These are phyloP conservation scores for Abelmoschus esculentus DNA, from an alignment of 345 rosid genomes.

Conservation along the genomic window DNA sequence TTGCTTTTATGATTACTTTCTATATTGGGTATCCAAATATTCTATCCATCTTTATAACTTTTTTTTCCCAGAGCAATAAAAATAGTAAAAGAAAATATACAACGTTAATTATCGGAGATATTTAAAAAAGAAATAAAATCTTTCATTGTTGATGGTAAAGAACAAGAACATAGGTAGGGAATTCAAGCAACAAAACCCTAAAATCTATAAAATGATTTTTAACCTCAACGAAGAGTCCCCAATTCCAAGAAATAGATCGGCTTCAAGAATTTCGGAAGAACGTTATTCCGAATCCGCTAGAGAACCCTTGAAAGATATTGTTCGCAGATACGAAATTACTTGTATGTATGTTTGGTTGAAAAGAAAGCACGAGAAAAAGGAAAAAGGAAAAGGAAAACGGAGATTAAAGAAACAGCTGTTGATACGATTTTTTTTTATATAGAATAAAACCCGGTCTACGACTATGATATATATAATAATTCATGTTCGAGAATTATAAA, in stretches of 20 bases:
- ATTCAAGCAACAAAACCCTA: neutral
- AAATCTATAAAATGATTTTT: neutral
- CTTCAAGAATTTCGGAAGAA: neutral
- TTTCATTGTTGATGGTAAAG: neutral
- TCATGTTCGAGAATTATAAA: too few species aligned
- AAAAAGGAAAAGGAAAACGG: too few species aligned
- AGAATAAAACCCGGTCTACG: too few species aligned
- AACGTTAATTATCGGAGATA: neutral
- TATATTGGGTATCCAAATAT: neutral
- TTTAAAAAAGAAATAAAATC: neutral
- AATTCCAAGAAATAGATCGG: neutral
- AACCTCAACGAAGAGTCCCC: neutral
- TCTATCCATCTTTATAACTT: neutral
- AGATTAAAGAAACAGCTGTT: too few species aligned
- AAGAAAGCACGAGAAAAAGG: neutral
- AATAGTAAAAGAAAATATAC: neutral
- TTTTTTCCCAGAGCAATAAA: neutral
- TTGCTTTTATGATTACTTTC: neutral
- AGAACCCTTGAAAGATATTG: neutral
- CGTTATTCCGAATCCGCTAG: neutral
- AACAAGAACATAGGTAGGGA: neutral
- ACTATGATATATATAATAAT: too few species aligned
- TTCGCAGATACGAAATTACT: neutral
- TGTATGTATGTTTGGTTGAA: neutral
- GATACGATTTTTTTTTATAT: too few species aligned